These are phyloP conservation scores for Cnidoscolus chayamansa DNA, from an alignment of 441 rosid genomes.

Conservation along the genomic window DNA sequence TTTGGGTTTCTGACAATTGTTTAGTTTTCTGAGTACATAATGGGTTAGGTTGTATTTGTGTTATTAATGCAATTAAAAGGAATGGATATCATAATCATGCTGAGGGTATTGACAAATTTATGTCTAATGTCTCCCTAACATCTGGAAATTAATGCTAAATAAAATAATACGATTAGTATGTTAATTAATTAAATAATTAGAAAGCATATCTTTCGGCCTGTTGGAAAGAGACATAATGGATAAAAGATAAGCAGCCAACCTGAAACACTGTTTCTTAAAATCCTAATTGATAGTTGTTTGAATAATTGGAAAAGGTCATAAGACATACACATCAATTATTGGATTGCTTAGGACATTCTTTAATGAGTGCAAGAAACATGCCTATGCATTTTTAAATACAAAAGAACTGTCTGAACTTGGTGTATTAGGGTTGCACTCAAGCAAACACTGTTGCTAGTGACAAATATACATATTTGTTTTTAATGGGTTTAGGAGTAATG, in stretches of 20 bases:
- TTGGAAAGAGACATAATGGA: too few species aligned
- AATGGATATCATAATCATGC: constrained; percentile 4
- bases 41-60: not conserved
- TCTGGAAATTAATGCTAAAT: constrained; percentile 19
- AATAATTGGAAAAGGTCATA: not conserved
- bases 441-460: not conserved
- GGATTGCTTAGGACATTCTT: not conserved
- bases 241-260: too few species aligned
- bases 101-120: constrained; percentile 19
- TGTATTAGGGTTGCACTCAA: constrained; percentile 11
- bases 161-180: constrained; percentile 2
- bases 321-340: not conserved
- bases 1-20: not conserved
- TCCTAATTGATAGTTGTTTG: not conserved
- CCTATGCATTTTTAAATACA: not conserved
- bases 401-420: not conserved
- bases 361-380: constrained; percentile 14
- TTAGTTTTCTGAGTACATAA: not conserved
- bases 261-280: not conserved
- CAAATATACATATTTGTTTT: not conserved
- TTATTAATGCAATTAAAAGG: not conserved
- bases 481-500: constrained; percentile 3
- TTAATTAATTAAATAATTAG: constrained; percentile 8
- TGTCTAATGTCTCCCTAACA: constrained; percentile 27
- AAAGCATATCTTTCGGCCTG: too few species aligned